A percentile compares a stretch with the other conserved stretches of the same genome.
Conservation (phyloP, 2,329 filamentous ascomycete genomes). For the Cladosporium sp. region DNA sequence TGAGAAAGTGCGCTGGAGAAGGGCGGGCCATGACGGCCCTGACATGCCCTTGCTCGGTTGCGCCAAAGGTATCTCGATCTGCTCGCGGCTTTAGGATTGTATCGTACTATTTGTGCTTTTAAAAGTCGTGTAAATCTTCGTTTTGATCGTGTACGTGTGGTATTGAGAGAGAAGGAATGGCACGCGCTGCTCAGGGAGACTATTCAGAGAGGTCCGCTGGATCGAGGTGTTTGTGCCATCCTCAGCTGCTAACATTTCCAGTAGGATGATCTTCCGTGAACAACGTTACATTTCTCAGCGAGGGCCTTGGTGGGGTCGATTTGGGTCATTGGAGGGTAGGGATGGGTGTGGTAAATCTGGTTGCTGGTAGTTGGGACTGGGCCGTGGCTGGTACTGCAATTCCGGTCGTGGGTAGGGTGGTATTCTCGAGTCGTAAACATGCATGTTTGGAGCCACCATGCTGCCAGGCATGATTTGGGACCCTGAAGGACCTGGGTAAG, state of each 20-base stretch:
- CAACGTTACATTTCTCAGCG: background rate
- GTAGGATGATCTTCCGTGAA: background rate
- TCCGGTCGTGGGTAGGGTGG: background rate
- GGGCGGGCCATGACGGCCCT: background rate
- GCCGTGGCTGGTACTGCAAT: slow-evolving; percentile 1
- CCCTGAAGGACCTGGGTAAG: background rate
- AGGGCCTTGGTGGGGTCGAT: background rate
- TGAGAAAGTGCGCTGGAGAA: background rate
- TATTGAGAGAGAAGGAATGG: background rate
- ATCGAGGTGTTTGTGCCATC: background rate
- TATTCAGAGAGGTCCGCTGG: background rate
- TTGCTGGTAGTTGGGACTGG: background rate
- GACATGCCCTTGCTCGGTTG: background rate
- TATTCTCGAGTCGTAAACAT: background rate
- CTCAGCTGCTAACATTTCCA: background rate
- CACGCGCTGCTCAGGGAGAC: background rate
- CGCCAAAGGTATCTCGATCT: background rate
- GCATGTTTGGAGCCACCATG: background rate
- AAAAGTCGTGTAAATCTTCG: background rate
- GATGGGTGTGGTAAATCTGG: background rate
- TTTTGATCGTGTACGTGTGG: background rate
- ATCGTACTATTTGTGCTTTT: background rate
- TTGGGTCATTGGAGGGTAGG: background rate
- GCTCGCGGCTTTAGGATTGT: background rate
- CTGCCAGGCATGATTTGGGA: slow-evolving; percentile 3